These are phyloP conservation scores for Penicillium nordicum DNA, from an alignment of 2,329 filamentous ascomycete species.

Conservation along the genomic window DNA sequence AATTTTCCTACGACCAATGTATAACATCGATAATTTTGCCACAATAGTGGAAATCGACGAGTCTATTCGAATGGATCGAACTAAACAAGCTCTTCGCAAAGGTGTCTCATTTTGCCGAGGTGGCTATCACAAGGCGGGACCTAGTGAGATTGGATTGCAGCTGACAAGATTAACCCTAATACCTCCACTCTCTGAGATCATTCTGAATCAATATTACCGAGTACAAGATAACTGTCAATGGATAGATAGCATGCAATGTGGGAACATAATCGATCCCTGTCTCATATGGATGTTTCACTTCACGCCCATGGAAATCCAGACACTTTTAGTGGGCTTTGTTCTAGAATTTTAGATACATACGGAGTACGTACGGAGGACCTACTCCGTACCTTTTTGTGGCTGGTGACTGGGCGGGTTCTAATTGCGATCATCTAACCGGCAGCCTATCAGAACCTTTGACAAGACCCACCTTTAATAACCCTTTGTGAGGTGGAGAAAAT, in stretches of 20 bases:
- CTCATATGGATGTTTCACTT: not conserved
- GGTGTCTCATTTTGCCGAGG: not conserved
- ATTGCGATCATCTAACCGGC: not conserved
- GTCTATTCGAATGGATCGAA: not conserved
- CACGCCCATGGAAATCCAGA: not conserved
- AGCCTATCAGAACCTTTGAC: not conserved
- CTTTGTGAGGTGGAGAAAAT: not conserved
- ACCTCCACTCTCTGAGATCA: not conserved
- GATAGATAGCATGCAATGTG: not conserved
- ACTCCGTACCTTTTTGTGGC: not conserved
- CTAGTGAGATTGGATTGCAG: not conserved
- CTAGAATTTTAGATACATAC: not conserved
- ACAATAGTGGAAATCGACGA: not conserved
- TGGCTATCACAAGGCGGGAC: not conserved
- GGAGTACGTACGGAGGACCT: no score
- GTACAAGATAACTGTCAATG: no score
- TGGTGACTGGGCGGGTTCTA: not conserved
- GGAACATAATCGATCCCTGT: not conserved
- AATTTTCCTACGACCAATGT: not conserved
- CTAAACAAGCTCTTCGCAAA: not conserved
- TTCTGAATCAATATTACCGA: not conserved
- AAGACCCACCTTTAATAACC: fast-evolving
- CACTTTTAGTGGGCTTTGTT: not conserved
- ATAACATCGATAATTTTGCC: not conserved
- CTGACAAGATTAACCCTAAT: not conserved